A percentile compares a stretch with the other conserved stretches of the same genome.
Conservation (phyloP, 2,329 filamentous ascomycete species). For the Talaromyces sp. region DNA sequence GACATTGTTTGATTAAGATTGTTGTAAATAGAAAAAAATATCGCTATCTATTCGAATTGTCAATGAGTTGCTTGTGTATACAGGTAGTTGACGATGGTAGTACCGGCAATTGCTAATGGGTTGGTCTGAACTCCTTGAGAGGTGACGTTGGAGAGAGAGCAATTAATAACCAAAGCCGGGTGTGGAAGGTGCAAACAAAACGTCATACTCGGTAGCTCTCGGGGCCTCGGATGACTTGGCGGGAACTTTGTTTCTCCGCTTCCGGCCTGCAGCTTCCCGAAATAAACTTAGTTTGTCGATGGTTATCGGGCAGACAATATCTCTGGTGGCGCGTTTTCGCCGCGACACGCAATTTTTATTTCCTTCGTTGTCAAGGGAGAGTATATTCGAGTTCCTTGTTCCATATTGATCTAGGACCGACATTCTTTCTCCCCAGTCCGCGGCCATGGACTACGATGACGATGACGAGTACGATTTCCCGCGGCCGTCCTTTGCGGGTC, state of each 20-base stretch:
- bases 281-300: background rate
- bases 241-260: background rate
- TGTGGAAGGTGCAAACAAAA: background rate
- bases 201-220: constrained; percentile 1
- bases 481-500: constrained; percentile 27
- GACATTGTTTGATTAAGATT: constrained; percentile 54
- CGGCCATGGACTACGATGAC: constrained; percentile 9
- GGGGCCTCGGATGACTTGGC: background rate
- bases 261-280: background rate
- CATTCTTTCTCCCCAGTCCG: background rate
- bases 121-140: background rate
- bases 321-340: background rate
- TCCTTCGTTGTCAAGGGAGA: background rate
- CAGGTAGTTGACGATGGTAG: background rate
- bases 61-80: background rate
- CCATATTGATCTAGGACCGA: background rate
- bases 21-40: background rate
- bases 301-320: background rate
- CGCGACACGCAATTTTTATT: background rate
- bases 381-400: background rate
- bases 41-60: background rate
- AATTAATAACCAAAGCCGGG: background rate
- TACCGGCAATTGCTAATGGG: background rate
- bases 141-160: background rate
- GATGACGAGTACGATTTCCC: constrained; percentile 26